Percentiles rank a stretch among this genome's conserved stretches.
These are phyloP conservation scores for Penicillium macrosclerotiorum DNA, from an alignment of 495 filamentous ascomycete species.

Conservation along the genomic window DNA sequence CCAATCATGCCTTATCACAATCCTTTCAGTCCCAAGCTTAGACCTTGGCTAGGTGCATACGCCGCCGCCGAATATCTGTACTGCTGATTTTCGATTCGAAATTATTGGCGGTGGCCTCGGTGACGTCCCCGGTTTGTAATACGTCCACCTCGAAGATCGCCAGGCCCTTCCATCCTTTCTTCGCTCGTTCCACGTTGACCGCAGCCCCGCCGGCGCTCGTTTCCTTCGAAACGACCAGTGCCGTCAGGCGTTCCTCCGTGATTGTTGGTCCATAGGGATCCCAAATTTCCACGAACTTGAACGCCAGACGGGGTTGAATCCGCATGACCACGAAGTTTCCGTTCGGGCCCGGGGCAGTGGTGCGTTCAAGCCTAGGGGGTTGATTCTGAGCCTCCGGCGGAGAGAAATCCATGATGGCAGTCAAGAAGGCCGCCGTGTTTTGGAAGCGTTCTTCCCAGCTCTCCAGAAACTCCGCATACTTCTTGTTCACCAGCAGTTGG, in stretches of 20 bases:
- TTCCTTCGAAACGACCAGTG: constrained; percentile 85
- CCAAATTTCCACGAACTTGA: constrained; percentile 79
- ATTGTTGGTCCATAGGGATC: constrained; percentile 92
- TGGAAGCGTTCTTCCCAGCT: constrained; percentile 71
- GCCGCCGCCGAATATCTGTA: constrained; percentile 62
- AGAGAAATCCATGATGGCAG: constrained; percentile 62
- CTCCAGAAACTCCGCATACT: constrained; percentile 75
- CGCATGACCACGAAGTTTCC: constrained; percentile 50
- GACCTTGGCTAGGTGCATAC: constrained; percentile 40
- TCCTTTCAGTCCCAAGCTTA: too few relatives aligned
- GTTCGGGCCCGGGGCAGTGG: constrained; percentile 44
- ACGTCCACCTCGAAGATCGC: constrained; percentile 93
- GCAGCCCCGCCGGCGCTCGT: constrained; percentile 78
- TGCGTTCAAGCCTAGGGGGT: constrained; percentile 27
- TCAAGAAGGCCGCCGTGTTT: constrained; percentile 67
- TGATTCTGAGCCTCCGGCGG: too few relatives aligned
- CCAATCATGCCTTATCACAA: too few relatives aligned
- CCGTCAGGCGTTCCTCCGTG: constrained; percentile 73
- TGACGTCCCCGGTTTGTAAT: constrained; percentile 63
- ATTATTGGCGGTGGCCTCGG: constrained; percentile 44
- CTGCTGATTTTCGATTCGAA: constrained; percentile 91
- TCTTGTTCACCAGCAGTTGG: constrained; percentile 80
- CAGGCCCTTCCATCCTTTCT: constrained; percentile 73
- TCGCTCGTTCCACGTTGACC: constrained; percentile 75
- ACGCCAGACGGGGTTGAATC: constrained; percentile 44